A percentile compares a stretch with the other conserved stretches of the same genome.
phyloP scores from a whole-genome alignment of 1,284 basidiomycete genomes.

The Ganoderma boninense region DNA sequence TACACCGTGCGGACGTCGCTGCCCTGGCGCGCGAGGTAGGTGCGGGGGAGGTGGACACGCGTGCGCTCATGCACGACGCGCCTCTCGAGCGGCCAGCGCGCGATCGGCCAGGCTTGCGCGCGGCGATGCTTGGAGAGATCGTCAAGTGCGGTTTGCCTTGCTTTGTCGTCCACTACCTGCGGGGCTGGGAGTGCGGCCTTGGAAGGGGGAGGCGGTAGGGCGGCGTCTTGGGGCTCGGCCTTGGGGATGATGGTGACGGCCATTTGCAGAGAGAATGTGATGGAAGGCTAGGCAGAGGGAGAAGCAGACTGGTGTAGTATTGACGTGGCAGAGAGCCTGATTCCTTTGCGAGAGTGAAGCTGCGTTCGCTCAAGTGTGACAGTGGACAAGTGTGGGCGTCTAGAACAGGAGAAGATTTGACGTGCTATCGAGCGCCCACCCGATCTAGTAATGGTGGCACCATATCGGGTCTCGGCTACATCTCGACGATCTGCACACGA shows the following conservation, averaged over 20 bases:
- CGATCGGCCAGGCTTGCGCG: constrained; percentile 46
- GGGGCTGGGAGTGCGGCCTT: constrained; percentile 17
- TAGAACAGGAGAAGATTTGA: not conserved
- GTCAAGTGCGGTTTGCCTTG: constrained; percentile 33
- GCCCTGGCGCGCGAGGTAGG: constrained; percentile 47
- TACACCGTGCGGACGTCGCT: constrained; percentile 45
- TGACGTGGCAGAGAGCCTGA: too few species aligned
- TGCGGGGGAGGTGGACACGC: constrained; percentile 49
- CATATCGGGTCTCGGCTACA: not conserved
- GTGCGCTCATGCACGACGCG: constrained; percentile 36
- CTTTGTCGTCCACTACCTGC: constrained; percentile 9
- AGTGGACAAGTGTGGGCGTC: not conserved
- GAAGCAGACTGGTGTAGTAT: too few species aligned
- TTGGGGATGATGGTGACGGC: constrained; percentile 6
- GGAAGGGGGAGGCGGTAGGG: constrained; percentile 17
- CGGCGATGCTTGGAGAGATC: constrained; percentile 38
- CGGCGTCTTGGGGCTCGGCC: constrained; percentile 7
- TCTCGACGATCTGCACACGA: not conserved
- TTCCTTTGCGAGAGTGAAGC: not conserved
- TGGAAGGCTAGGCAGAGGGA: too few species aligned
- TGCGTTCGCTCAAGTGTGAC: not conserved
- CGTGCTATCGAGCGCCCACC: not conserved
- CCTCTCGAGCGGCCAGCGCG: constrained; percentile 47
- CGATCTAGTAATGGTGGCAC: not conserved
- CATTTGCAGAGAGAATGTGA: not conserved